These are phyloP conservation scores for Bromus sterilis DNA, from an alignment of 176 grass and related monocot species.

Conservation along the genomic window DNA sequence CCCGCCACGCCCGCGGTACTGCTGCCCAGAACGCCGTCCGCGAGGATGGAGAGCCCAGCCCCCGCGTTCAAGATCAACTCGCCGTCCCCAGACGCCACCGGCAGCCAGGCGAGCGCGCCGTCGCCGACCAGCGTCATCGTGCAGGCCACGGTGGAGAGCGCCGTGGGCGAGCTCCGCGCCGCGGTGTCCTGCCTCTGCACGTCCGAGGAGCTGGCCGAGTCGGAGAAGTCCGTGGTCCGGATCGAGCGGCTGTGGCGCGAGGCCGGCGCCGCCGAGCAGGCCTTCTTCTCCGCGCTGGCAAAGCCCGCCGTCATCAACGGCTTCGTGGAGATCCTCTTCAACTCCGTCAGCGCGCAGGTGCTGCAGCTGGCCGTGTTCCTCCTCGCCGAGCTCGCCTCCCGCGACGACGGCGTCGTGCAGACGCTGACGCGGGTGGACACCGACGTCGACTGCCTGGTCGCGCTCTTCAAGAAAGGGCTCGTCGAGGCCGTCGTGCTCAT, in stretches of 20 bases:
- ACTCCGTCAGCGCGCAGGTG: constrained; percentile 43
- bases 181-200: constrained; percentile 59
- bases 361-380: constrained; percentile 44
- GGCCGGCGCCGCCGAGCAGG: neutral
- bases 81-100: constrained; percentile 19
- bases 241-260: constrained; percentile 47
- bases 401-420: constrained; percentile 44
- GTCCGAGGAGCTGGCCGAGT: constrained; percentile 46
- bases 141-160: constrained; percentile 35
- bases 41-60: constrained; percentile 7
- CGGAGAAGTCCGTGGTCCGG: constrained; percentile 45
- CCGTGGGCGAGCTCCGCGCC: constrained; percentile 38
- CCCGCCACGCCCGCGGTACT: neutral
- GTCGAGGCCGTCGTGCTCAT: constrained; percentile 45
- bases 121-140: constrained; percentile 50
- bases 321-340: constrained; percentile 68
- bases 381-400: constrained; percentile 42
- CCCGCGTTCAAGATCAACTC: constrained; percentile 18
- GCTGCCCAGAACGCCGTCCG: neutral
- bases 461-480: constrained; percentile 67
- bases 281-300: constrained; percentile 8
- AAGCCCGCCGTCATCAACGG: constrained; percentile 56
- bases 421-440: constrained; percentile 58
- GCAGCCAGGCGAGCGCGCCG: constrained; percentile 24
- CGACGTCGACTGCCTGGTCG: constrained; percentile 63